Evolutionary conservation across 345 rosid species (phyloP), one percentile per base, ranked within the genome.

Genomic region (Citrus hindsii): DNA sequence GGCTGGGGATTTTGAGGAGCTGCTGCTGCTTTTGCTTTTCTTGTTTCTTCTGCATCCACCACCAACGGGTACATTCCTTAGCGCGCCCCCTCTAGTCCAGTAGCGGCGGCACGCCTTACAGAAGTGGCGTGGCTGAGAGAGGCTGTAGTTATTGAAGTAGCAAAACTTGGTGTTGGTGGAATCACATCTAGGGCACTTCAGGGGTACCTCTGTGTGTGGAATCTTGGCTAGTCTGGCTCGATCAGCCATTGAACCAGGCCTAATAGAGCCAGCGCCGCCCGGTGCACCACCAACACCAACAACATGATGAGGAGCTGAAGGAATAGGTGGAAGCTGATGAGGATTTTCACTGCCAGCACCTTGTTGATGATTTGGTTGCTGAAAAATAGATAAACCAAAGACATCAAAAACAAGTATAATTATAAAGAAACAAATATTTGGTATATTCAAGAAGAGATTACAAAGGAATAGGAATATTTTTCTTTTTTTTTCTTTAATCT

Each of bases 101-200:
- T 93, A 93, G 18, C 97, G 88, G 60, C 95, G 92, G 51, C 97
- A 93, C 13, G 87, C 87, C 79, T 93, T 93, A 81, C 98, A 93
- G 76, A 89, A 90, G 88, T 93, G 88, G 63, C 98, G 94, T 9
- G 95, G 98, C 76, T 93, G 98, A 16, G 90, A 75, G 65, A 91
- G 88, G 88, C 84, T 93, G 62, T 93, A 93, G 86, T 93, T 93
- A 42, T 93, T 93, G 89, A 84, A 93, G 86, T 93, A 93, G 77
- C 97, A 93, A 80, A 93, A 93, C 79, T 93, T 93, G 35, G 97
- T 93, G 85, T 93, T 93, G 75, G 83, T 77, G 16, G 95, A 93
- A 13, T 88, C 93, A 35, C 98, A 93, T 81, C 98, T 79, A 1
- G 98, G 98, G 76, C 98, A 93, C 79, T 89, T 90, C 30, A 89